Evolutionary conservation across 1,139 yeast genomes (phyloP), one percentile per base, ranked within the genome.

Genomic region (Suhomyces anneliseae): DNA sequence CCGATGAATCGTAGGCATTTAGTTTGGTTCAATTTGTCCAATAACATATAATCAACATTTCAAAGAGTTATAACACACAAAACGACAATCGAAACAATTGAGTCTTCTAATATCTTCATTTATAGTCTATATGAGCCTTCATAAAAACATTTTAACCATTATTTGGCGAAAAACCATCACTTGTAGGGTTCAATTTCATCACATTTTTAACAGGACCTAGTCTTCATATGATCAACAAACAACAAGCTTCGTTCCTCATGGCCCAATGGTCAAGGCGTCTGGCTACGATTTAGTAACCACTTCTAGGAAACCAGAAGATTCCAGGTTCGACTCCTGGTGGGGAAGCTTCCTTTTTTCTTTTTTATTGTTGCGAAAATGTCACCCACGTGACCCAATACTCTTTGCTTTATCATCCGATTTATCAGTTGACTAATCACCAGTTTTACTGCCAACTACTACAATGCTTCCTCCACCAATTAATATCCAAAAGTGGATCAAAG

Each of bases 311-410:
- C 90, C 90, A 84, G 89, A 83, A 84, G 90, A 85, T 83, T 85
- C 90, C 89, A 85, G 90, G 90, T 85, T 85, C 90, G 88, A 85
- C 85, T 85, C 90, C 90, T 85, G 90, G 90, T 85, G 90, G 89
- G 90, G 90, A 85, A 85, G 90, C 77, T 76, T 68, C 54, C 61
- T 66, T 74, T 76, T 74, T 40, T 26, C 54, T 61, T 66, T 74
- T 76, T 74, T 40, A 15, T 19, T 33, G 29, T 32, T 26, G 38
- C 34, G 26, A 31, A 36, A 24, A 15, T 2, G 8, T 19, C 32
- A 11, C 12, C 7, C 39, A 36, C 39, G 38, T 36, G 42, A 31
- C 40, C 15, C 10, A 10, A 10, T 7, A 27, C 8, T 4, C 27
- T 5, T 15, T 8, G 11, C 8, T 31, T 9, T 10, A 35, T 41